Percentiles rank a stretch among this genome's conserved stretches.
These are phyloP conservation scores for Daldinia decipiens DNA, from an alignment of 495 filamentous ascomycete species.

Conservation along the genomic window DNA sequence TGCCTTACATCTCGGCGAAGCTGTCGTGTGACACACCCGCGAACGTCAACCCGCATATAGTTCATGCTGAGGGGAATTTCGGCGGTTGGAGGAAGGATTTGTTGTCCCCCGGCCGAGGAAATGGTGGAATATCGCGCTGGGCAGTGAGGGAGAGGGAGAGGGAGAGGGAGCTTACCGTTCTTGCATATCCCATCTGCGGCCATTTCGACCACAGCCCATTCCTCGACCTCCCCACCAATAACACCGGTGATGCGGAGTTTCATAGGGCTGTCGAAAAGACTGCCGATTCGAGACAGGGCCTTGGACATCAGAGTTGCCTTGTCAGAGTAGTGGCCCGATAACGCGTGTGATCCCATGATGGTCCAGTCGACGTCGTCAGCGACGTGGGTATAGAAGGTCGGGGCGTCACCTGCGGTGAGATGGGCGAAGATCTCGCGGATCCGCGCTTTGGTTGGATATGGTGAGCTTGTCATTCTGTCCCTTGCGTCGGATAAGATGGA, in stretches of 20 bases:
- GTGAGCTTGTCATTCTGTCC: background rate
- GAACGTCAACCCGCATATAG: slow-evolving; percentile 2
- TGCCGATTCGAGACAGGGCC: no score
- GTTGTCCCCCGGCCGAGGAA: background rate
- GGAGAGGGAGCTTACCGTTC: slow-evolving; percentile 18
- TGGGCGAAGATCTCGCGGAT: slow-evolving; percentile 11
- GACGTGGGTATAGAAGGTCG: slow-evolving; percentile 4
- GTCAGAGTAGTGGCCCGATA: no score
- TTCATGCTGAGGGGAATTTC: background rate
- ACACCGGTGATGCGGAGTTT: slow-evolving; percentile 13
- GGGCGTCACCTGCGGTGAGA: slow-evolving; percentile 7
- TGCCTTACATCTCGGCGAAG: background rate
- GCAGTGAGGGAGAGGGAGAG: background rate
- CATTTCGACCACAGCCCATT: slow-evolving; percentile 24
- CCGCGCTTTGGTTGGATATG: slow-evolving; percentile 8
- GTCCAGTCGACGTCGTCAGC: slow-evolving; percentile 23
- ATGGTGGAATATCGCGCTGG: background rate
- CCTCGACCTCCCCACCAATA: slow-evolving; percentile 23
- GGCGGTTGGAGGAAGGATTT: background rate
- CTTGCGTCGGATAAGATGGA: background rate
- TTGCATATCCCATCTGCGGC: slow-evolving; percentile 14
- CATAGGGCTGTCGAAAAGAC: slow-evolving; percentile 7
- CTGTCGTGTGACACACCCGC: slow-evolving; percentile 4
- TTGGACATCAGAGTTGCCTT: no score
- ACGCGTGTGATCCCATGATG: background rate